Conservation (phyloP, 495 filamentous ascomycete genomes). For the Penicillium cinerascens region DNA sequence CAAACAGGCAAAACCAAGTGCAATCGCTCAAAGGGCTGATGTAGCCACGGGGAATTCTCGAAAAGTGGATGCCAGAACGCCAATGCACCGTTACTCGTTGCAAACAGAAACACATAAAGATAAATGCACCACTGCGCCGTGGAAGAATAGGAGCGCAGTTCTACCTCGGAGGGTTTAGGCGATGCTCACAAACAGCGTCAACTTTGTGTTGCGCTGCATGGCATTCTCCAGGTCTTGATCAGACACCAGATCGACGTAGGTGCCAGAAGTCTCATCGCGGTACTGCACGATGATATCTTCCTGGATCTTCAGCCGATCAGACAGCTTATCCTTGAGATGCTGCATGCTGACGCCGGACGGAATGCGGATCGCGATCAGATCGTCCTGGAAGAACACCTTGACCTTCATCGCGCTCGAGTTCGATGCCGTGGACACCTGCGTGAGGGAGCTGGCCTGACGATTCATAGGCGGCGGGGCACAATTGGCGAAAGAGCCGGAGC, state of each 20-base stretch:
- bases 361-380: constrained; percentile 86
- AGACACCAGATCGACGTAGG: constrained; percentile 67
- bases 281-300: constrained; percentile 77
- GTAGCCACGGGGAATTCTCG: constrained; percentile 9
- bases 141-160: constrained; percentile 7
- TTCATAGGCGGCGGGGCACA: constrained; percentile 54
- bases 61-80: constrained; percentile 22
- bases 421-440: constrained; percentile 59
- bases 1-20: constrained; percentile 7
- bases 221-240: constrained; percentile 80
- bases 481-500: constrained; percentile 29
- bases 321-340: constrained; percentile 76
- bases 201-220: constrained; percentile 76
- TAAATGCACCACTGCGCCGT: constrained; percentile 1
- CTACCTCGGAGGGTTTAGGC: constrained; percentile 37
- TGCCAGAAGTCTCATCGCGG: constrained; percentile 77
- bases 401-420: constrained; percentile 69
- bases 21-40: constrained; percentile 24
- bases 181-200: constrained; percentile 73
- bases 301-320: constrained; percentile 70
- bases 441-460: constrained; percentile 70
- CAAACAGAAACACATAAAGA: constrained; percentile 19
- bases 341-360: constrained; percentile 73
- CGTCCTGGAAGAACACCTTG: constrained; percentile 89
- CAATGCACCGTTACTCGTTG: constrained; percentile 26